phyloP scores from a whole-genome alignment of 176 grass and related monocot genomes.

The Musa itinerans region DNA sequence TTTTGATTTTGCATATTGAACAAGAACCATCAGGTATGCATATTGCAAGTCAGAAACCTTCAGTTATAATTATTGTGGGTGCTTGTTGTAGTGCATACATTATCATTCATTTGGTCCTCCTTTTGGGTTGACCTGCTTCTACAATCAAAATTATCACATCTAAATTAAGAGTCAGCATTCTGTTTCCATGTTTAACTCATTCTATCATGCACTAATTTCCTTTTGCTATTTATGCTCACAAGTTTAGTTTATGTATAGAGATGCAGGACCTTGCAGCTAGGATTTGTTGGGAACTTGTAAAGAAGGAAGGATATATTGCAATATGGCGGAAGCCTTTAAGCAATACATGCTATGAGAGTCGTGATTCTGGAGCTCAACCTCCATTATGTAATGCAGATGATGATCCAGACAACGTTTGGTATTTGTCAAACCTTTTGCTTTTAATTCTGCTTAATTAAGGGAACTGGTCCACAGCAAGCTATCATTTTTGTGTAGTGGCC shows the following conservation, averaged over 20 bases:
- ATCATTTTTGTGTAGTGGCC: not conserved
- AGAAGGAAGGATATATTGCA: slow-evolving; percentile 49
- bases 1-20: too few species aligned
- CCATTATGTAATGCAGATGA: slow-evolving; percentile 29
- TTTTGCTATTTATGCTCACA: slow-evolving; percentile 13
- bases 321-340: slow-evolving; percentile 51
- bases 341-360: slow-evolving; percentile 30
- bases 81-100: too few species aligned
- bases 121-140: too few species aligned
- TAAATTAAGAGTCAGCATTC: too few species aligned
- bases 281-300: slow-evolving; percentile 42
- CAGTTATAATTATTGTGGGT: too few species aligned
- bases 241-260: slow-evolving; percentile 36
- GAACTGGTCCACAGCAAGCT: not conserved
- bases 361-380: slow-evolving; percentile 14
- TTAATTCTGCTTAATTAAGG: not conserved
- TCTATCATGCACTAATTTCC: slow-evolving; percentile 6
- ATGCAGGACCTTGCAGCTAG: slow-evolving; percentile 79
- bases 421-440: slow-evolving; percentile 10
- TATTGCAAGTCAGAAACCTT: too few species aligned
- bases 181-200: too few species aligned
- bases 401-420: slow-evolving; percentile 36
- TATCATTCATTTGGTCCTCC: too few species aligned
- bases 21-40: too few species aligned
- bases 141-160: too few species aligned